Evolutionary conservation across 768 basidiomycete genomes (phyloP).

Genomic region (Russula abietina): DNA sequence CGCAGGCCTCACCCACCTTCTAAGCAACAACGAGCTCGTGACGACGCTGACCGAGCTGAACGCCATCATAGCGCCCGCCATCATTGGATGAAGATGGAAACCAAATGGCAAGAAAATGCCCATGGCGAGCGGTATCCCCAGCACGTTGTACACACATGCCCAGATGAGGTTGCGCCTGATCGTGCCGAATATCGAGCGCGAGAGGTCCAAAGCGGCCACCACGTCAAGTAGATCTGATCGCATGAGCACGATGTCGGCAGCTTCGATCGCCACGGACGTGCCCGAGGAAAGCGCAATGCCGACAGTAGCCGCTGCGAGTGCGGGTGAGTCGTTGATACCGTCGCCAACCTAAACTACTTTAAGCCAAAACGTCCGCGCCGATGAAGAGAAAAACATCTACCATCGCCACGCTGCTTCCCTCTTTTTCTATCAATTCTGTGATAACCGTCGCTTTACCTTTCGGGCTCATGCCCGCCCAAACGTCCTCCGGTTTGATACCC

Average conservation of each 20-base stretch:
- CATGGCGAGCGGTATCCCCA: constrained; percentile 97
- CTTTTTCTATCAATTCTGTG: constrained; percentile 68
- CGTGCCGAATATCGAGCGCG: constrained; percentile 78
- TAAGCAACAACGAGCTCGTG: constrained; percentile 77
- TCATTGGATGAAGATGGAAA: constrained; percentile 93
- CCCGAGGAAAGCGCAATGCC: constrained; percentile 96
- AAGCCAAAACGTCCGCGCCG: background rate
- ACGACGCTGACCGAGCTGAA: constrained; percentile 96
- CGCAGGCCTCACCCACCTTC: constrained; percentile 72
- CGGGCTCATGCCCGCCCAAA: constrained; percentile 92
- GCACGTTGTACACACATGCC: constrained; percentile 91
- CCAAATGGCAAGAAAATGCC: constrained; percentile 90
- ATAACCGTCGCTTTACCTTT: constrained; percentile 90
- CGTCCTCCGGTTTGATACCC: constrained; percentile 74
- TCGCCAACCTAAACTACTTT: constrained; percentile 72
- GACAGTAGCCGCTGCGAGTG: constrained; percentile 90
- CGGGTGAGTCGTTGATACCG: constrained; percentile 98
- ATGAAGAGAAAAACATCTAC: constrained; percentile 42
- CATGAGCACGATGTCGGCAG: constrained; percentile 97
- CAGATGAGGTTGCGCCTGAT: constrained; percentile 92
- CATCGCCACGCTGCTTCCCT: constrained; percentile 81
- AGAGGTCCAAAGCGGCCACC: constrained; percentile 91
- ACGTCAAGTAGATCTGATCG: constrained; percentile 95
- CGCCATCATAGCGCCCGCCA: constrained; percentile 98
- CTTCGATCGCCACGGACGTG: constrained; percentile 95